Evolutionary conservation across 179 eudicot species (phyloP).

Genomic region (Pouteria campechiana): DNA sequence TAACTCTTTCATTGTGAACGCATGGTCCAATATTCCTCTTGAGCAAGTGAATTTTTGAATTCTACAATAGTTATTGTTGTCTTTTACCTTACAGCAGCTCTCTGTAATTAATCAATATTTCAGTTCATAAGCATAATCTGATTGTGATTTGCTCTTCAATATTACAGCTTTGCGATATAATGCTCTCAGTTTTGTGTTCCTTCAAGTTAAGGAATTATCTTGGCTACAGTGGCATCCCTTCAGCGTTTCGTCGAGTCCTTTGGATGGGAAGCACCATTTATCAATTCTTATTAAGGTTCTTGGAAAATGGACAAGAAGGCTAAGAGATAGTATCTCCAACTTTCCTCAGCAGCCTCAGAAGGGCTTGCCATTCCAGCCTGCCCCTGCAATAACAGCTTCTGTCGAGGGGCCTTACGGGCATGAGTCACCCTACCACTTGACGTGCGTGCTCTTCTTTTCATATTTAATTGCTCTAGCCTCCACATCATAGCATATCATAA

Average conservation of each 20-base stretch:
- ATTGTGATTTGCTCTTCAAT: no score
- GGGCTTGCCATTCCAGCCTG: conserved; percentile 19
- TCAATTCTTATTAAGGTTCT: conserved; percentile 78
- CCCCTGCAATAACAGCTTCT: conserved; percentile 52
- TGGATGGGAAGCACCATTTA: conserved; percentile 68
- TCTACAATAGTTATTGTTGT: no score
- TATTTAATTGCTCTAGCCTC: no score
- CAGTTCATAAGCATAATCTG: no score
- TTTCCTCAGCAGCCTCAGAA: conserved; percentile 18
- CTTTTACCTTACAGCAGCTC: no score
- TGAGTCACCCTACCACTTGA: conserved; percentile 79
- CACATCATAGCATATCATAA: no score
- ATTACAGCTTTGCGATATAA: conserved; percentile 71
- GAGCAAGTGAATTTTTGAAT: no score
- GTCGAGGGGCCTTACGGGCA: conserved; percentile 98
- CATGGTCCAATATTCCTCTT: no score
- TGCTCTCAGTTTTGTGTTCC: conserved; percentile 85
- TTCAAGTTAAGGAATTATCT: conserved; percentile 81
- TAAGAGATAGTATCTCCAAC: conserved; percentile 33
- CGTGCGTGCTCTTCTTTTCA: conserved; percentile 22
- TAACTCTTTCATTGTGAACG: no score
- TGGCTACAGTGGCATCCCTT: conserved; percentile 96
- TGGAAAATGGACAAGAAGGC: conserved; percentile 84
- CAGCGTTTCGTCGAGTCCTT: conserved; percentile 91
- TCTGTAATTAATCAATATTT: no score